These are phyloP conservation scores for Ophiostoma ulmi DNA, from an alignment of 2,329 filamentous ascomycete species.

Conservation along the genomic window DNA sequence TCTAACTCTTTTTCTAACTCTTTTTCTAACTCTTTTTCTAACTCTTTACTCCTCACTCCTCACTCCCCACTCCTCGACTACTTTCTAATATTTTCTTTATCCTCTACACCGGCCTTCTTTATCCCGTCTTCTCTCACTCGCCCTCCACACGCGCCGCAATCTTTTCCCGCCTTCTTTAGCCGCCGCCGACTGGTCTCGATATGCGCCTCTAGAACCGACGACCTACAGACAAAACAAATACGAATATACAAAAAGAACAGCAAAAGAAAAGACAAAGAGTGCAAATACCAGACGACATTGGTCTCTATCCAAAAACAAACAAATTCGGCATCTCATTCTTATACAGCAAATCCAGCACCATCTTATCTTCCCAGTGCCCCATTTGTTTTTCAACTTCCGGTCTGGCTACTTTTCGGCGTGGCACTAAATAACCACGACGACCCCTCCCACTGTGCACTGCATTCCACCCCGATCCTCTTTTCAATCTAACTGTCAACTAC, in stretches of 20 bases:
- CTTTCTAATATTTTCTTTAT: neutral
- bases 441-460: conserved; percentile 5
- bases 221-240: conserved; percentile 1
- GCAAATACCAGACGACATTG: neutral
- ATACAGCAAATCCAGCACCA: neutral
- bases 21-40: neutral
- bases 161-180: conserved; percentile 12
- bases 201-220: conserved; percentile 22
- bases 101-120: neutral
- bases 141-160: conserved; percentile 2
- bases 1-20: neutral
- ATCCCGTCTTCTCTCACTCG: neutral
- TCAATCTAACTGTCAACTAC: neutral
- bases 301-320: neutral
- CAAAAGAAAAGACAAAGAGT: neutral
- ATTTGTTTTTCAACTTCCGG: conserved; percentile 10
- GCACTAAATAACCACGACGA: conserved; percentile 14
- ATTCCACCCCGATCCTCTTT: conserved; percentile 9
- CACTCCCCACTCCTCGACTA: neutral
- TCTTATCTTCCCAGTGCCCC: neutral
- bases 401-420: conserved; percentile 3
- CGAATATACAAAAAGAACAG: neutral
- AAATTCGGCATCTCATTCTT: neutral
- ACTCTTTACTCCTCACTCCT: neutral
- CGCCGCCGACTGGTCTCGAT: conserved; percentile 26